Evolutionary conservation across 306 rosid genomes (phyloP).

Genomic region (Trifolium dubium): DNA sequence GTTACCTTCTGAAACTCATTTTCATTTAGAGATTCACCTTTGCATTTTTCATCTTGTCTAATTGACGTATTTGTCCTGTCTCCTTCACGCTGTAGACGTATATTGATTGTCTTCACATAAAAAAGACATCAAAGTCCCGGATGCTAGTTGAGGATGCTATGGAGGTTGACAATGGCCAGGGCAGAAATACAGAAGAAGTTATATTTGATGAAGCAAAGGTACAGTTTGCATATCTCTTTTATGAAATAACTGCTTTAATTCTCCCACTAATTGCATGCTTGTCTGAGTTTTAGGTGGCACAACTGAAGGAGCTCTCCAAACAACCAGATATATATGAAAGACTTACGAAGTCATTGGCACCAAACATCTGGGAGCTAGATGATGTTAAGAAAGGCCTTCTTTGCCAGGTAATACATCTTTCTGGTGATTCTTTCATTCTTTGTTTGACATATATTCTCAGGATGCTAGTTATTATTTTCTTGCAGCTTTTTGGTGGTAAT

Average conservation of each 20-base stretch:
- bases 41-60: constrained; percentile 27
- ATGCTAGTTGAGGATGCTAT: constrained; percentile 71
- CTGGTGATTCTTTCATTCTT: constrained; percentile 31
- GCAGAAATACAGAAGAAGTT: constrained; percentile 54
- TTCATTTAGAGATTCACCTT: constrained; percentile 21
- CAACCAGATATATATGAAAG: constrained; percentile 85
- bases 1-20: not conserved
- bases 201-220: constrained; percentile 74
- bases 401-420: constrained; percentile 72
- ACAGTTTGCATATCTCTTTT: constrained; percentile 15
- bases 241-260: constrained; percentile 27
- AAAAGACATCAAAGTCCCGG: constrained; percentile 87
- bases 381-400: constrained; percentile 97
- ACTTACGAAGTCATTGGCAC: constrained; percentile 87
- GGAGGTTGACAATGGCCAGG: constrained; percentile 56
- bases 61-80: constrained; percentile 34
- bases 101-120: constrained; percentile 92
- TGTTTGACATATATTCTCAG: constrained; percentile 14
- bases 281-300: constrained; percentile 63
- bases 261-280: constrained; percentile 39
- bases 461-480: constrained; percentile 23
- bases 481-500: constrained; percentile 94
- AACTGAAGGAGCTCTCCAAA: constrained; percentile 79
- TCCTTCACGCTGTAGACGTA: constrained; percentile 66
- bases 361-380: constrained; percentile 98